These are phyloP conservation scores for Sugiyamaella japonica DNA, from an alignment of 1,139 yeast genomes.

Conservation along the genomic window DNA sequence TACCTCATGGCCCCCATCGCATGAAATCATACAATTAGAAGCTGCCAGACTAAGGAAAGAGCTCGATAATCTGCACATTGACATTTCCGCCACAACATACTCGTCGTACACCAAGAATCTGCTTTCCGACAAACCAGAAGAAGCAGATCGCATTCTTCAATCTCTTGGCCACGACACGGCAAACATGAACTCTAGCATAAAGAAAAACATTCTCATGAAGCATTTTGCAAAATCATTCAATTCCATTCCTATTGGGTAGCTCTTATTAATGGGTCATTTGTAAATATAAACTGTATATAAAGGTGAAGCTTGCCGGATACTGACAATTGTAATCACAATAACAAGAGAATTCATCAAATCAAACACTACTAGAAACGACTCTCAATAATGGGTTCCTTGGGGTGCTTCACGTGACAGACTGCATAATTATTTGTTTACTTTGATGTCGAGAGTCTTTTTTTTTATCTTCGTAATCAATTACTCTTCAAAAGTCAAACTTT, in stretches of 20 bases:
- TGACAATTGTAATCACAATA: too few relatives aligned
- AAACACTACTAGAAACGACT: too few relatives aligned
- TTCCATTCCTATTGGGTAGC: constrained; percentile 7
- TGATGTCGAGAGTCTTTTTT: too few relatives aligned
- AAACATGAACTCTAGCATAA: constrained; percentile 33
- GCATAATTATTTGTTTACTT: too few relatives aligned
- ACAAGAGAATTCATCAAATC: too few relatives aligned
- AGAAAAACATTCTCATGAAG: constrained; percentile 40
- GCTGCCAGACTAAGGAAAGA: constrained; percentile 31
- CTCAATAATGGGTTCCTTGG: too few relatives aligned
- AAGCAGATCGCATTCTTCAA: constrained; percentile 36
- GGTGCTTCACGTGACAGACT: too few relatives aligned
- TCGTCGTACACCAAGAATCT: constrained; percentile 33
- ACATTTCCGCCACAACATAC: constrained; percentile 32
- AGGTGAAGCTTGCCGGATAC: too few relatives aligned
- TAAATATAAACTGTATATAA: too few relatives aligned
- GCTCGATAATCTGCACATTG: constrained; percentile 32
- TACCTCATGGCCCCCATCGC: constrained; percentile 57
- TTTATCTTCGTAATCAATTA: too few relatives aligned
- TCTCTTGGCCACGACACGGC: constrained; percentile 36
- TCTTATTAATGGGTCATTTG: not conserved
- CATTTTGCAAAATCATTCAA: constrained; percentile 31
- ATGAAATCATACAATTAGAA: constrained; percentile 34
- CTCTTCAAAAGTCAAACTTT: too few relatives aligned
- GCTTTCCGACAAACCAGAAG: constrained; percentile 36